A percentile compares a stretch with the other conserved stretches of the same genome.
Conservation (phyloP, 768 basidiomycete species). For the Lactarius psammicola region DNA sequence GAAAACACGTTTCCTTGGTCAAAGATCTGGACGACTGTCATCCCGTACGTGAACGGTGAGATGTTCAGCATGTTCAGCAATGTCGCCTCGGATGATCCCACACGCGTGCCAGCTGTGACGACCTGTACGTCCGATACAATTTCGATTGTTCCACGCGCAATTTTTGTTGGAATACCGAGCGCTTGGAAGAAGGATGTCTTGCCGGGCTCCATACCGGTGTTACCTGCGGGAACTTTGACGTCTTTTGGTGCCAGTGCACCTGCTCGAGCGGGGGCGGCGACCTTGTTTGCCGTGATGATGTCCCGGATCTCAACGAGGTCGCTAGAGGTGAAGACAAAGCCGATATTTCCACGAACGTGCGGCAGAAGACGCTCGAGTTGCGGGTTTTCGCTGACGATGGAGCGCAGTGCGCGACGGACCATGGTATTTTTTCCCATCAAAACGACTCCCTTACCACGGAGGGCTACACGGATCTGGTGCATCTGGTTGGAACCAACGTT, state of each 20-base stretch:
- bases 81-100: conserved; percentile 96
- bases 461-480: conserved; percentile 94
- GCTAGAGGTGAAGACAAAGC: conserved; percentile 92
- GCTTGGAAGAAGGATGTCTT: conserved; percentile 99
- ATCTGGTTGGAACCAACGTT: conserved; percentile 99
- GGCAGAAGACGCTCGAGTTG: conserved; percentile 97
- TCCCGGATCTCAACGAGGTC: conserved; percentile 97
- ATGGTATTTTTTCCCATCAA: conserved; percentile 99
- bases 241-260: conserved; percentile 94
- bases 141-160: conserved; percentile 99
- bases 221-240: conserved; percentile 88
- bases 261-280: conserved; percentile 97
- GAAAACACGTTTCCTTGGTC: conserved; percentile 92
- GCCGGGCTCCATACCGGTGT: conserved; percentile 99
- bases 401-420: conserved; percentile 96
- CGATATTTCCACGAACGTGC: conserved; percentile 95
- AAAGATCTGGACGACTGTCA: conserved; percentile 97
- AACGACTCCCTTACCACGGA: conserved; percentile 95
- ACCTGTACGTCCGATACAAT: conserved; percentile 97
- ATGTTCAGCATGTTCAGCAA: conserved; percentile 99
- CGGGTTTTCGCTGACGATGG: conserved; percentile 85
- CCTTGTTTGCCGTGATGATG: conserved; percentile 93
- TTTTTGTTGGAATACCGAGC: conserved; percentile 98
- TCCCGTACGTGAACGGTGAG: conserved; percentile 99
- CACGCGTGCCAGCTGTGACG: conserved; percentile 87